phyloP scores from a whole-genome alignment of 352 stramenopile genomes.

The Globisporangium sylvaticum region DNA sequence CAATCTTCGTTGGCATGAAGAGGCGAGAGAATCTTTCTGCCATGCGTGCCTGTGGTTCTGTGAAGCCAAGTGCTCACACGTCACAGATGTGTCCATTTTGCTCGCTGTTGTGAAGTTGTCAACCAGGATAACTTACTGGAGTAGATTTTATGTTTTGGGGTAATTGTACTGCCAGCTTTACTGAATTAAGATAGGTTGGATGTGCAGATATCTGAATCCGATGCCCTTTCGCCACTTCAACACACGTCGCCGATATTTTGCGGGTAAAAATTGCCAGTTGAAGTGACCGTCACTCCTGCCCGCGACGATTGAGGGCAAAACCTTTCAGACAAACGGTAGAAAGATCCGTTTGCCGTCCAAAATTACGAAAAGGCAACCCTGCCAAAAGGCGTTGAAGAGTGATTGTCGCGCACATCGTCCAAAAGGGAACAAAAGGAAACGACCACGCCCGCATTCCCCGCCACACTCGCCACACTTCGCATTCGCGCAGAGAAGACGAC shows the following conservation, averaged over 20 bases:
- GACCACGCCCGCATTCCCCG: no score
- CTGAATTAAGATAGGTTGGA: not conserved
- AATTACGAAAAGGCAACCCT: not conserved
- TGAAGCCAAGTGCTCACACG: constrained; percentile 3
- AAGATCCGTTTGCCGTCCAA: not conserved
- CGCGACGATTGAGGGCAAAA: no score
- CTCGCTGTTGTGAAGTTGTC: not conserved
- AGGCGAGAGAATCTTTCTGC: not conserved
- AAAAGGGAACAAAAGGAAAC: not conserved
- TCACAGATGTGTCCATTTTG: constrained; percentile 1
- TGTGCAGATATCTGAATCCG: not conserved
- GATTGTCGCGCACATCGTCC: not conserved
- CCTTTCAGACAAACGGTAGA: not conserved
- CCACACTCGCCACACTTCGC: not conserved
- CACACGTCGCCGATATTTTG: not conserved
- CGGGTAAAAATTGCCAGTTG: not conserved
- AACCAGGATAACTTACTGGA: not conserved
- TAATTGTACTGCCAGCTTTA: no score
- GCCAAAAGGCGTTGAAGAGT: not conserved
- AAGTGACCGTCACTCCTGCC: constrained; percentile 7
- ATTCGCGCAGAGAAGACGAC: not conserved
- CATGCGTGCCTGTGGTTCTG: not conserved
- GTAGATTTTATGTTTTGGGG: not conserved
- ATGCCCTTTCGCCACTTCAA: not conserved
- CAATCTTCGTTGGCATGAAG: not conserved